Evolutionary conservation across 805 yeast genomes (phyloP), one percentile per base, ranked within the genome.

Genomic region (Starmerella ratchasimensis): DNA sequence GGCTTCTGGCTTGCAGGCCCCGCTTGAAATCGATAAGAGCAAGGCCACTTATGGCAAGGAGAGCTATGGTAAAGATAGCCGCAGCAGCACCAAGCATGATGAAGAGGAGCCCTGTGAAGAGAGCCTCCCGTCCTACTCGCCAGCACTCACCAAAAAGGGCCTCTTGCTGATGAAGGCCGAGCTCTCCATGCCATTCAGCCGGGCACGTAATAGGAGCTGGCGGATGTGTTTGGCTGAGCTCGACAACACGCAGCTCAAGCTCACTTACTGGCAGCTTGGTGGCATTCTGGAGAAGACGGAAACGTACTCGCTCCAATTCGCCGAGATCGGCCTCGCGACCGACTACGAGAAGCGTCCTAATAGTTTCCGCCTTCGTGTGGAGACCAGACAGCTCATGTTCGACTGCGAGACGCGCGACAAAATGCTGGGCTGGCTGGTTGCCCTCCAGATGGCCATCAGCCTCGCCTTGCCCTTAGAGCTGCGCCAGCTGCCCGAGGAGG

Each of bases 161-260:
- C 50, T 69, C 1, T 66, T 77, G 1, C 54, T 69, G 5, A 63
- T 84, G 49, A 86, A 84, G 53, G 51, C 68, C 33, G 95, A 84
- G 56, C 74, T 84, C 77, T 44, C 72, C 1, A 68, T 81, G 3
- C 95, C 95, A 0, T 79, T 76, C 53, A 84, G 78, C 47, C 62
- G 73, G 2, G 67, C 93, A 0, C 65, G 73, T 2, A 55, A 64
- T 7, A 64, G 94, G 44, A 67, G 71, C 9, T 86, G 97, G 97
- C 68, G 65, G 47, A 62, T 68, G 30, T 68, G 68, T 31, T 63
- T 79, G 17, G 64, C 82, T 56, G 93, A 80, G 51, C 62, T 86
- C 35, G 83, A 86, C 62, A 80, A 88, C 15, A 86, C 96, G 1
- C 94, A 82, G 59, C 60, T 86, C 25, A 80, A 80, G 56, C 61